Base-by-base conservation (phyloP, 2,329 filamentous ascomycete species). In the Penicillium sp. region DNA sequence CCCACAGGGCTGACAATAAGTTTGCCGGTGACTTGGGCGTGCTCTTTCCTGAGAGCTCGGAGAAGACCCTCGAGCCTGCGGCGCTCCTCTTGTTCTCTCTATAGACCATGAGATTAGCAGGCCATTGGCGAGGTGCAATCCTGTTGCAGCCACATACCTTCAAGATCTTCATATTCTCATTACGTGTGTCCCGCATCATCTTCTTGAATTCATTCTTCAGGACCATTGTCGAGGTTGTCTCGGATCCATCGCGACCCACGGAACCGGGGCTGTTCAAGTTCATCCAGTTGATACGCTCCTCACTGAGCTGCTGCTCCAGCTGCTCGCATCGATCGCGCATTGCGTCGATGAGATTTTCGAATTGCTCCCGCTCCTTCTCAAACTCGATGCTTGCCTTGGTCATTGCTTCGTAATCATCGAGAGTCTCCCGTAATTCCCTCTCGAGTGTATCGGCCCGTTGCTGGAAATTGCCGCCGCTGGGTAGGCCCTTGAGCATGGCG, bases 191-290 rank as follows among this genome's bases (percentile, higher is more conserved):
- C 54, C 83, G 77, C 84, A 88, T 87, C 84, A 88, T 88, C 72
- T 85, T 87, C 73, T 86, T 86, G 64, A 88, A 88, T 65, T 88
- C 85, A 53, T 83, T 83, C 67, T 83, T 82, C 61, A 88, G 62
- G 36, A 87, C 82, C 68, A 80, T 80, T 25, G 82, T 84, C 57
- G 82, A 86, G 9, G 82, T 87, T 8, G 74, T 79, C 54, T 84
- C 81, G 11, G 66, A 63, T 43, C 66, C 61, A 54, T 69, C 57
- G 49, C 65, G 62, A 43, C 64, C 54, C 55, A 64, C 61, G 4
- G 68, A 67, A 8, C 72, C 72, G 11, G 80, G 77, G 58, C 76
- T 79, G 62, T 75, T 78, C 29, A 79, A 70, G 5, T 84, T 84
- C 58, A 88, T 69, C 77, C 77, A 82, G 51, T 77, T 76, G 55